Conservation (phyloP, 2,329 filamentous ascomycete genomes). For the Verticillium albo-atrum region DNA sequence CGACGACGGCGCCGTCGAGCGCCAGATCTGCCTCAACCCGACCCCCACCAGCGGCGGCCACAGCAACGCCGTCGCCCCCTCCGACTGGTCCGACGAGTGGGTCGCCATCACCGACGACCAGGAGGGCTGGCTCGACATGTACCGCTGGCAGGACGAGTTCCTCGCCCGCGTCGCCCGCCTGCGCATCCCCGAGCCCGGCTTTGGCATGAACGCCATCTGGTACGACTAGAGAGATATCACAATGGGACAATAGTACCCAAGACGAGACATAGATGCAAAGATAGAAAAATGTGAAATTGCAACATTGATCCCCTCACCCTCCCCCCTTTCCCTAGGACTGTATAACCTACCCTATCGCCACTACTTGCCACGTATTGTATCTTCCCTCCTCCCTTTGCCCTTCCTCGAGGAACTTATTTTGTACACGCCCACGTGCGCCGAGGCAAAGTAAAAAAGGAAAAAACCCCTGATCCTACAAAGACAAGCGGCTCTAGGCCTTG, state of each 20-base stretch:
- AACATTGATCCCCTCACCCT: background rate
- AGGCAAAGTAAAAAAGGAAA: too few relatives aligned
- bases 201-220: constrained; percentile 97
- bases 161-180: constrained; percentile 71
- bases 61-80: constrained; percentile 81
- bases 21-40: constrained; percentile 75
- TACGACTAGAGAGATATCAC: constrained; percentile 51
- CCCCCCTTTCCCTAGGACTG: background rate
- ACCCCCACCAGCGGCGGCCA: constrained; percentile 85
- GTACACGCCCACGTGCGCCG: background rate
- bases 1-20: constrained; percentile 65
- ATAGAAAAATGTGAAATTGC: background rate
- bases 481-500: constrained; percentile 17
- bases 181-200: constrained; percentile 79
- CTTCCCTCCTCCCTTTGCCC: background rate
- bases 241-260: background rate
- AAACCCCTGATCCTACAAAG: background rate
- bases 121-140: constrained; percentile 82
- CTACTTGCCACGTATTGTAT: background rate
- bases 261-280: background rate
- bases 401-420: background rate
- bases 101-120: constrained; percentile 87
- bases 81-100: constrained; percentile 83
- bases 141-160: constrained; percentile 80
- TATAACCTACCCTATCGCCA: background rate